Evolutionary conservation across 2,329 filamentous ascomycete species (phyloP), one percentile per base, ranked within the genome.

Genomic region (Macrophomina phaseolina): DNA sequence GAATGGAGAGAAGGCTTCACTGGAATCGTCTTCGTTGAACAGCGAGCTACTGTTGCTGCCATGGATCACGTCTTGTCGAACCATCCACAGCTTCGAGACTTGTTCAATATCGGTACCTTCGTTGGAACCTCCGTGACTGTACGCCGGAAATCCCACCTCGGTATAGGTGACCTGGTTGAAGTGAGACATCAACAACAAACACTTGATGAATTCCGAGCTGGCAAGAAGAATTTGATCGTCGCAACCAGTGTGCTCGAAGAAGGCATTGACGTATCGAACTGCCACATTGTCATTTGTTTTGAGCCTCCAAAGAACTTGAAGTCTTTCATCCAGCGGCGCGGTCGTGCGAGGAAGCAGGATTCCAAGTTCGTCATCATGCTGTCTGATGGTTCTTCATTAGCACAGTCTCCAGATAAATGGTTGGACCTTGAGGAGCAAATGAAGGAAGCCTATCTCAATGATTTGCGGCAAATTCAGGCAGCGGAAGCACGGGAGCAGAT

Each of bases 351-450:
- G 58, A 83, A 84, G 68, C 77, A 82, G 58, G 76, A 83, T 11
- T 90, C 88, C 1, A 83, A 83, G 67, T 85, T 85, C 75, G 81
- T 80, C 65, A 74, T 89, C 12, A 65, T 4, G 71, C 76, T 40
- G 73, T 81, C 49, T 65, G 71, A 32, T 70, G 76, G 3, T 69
- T 73, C 32, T 73, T 76, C 52, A 1, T 34, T 58, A 6, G 66
- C 53, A 2, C 18, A 52, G 3, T 51, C 30, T 30, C 70, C 82
- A 1, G 70, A 76, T 2, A 82, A 85, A 32, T 97, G 92, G 90
- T 80, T 87, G 32, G 73, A 75, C 0, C 81, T 95, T 16, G 94
- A 97, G 74, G 76, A 82, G 3, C 81, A 87, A n/a, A 93, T 97
- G 90, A 91, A 89, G 71, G 74, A 78, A 55, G 83, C 85, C 0